Evolutionary conservation across 2,329 filamentous ascomycete genomes (phyloP).

Genomic region (Exserohilum rostratum): DNA sequence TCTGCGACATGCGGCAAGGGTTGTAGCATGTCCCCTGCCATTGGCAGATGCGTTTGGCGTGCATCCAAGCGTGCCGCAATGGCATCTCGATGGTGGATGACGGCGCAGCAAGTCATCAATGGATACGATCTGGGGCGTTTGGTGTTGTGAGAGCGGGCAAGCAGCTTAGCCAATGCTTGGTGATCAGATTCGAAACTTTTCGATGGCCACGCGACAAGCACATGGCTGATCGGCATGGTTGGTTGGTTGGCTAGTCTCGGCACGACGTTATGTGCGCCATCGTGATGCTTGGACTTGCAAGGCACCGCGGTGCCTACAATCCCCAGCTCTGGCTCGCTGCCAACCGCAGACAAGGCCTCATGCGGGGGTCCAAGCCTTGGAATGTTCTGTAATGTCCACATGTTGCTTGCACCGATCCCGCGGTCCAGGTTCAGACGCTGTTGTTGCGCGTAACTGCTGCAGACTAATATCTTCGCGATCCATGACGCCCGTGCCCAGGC

Average conservation of each 20-base stretch:
- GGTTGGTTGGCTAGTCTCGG: too few relatives aligned
- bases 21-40: background rate
- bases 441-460: slow-evolving; percentile 9
- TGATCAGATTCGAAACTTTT: slow-evolving; percentile 2
- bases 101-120: slow-evolving; percentile 16
- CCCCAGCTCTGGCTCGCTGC: background rate
- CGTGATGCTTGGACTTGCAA: slow-evolving; percentile 7
- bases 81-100: slow-evolving; percentile 14
- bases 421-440: slow-evolving; percentile 9
- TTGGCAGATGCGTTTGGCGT: slow-evolving; percentile 10
- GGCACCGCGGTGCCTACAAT: slow-evolving; percentile 1
- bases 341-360: slow-evolving; percentile 2
- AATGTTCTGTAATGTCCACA: background rate
- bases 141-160: background rate
- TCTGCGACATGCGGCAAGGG: background rate
- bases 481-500: background rate
- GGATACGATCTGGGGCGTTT: background rate
- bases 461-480: slow-evolving; percentile 1
- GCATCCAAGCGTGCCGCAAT: slow-evolving; percentile 7
- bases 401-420: slow-evolving; percentile 1
- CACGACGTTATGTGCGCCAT: slow-evolving; percentile 6
- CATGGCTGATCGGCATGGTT: slow-evolving; percentile 21
- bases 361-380: background rate
- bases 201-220: slow-evolving; percentile 21
- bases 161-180: slow-evolving; percentile 1